Conservation (phyloP, 2,329 filamentous ascomycete species). For the Aureobasidium mangrovei region DNA sequence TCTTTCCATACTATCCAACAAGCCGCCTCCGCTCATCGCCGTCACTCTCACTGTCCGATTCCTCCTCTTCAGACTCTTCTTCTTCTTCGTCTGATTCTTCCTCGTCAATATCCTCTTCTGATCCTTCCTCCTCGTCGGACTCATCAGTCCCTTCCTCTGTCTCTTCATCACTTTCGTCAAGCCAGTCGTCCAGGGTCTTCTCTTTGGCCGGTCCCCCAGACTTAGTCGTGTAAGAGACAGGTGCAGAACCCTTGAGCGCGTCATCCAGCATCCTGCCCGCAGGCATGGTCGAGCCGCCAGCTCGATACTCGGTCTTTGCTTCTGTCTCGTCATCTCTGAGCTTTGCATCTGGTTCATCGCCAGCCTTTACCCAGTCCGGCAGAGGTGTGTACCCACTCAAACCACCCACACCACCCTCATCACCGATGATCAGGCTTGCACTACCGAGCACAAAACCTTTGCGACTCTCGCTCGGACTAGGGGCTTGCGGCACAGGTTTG, state of each 20-base stretch:
- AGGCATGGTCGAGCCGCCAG: conserved; percentile 34
- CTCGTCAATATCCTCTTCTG: conserved; percentile 43
- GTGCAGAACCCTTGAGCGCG: conserved; percentile 37
- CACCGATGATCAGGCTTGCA: conserved; percentile 73
- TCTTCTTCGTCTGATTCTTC: conserved; percentile 45
- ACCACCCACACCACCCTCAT: conserved; percentile 63
- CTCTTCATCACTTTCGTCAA: conserved; percentile 59
- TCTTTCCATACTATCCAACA: conserved; percentile 23
- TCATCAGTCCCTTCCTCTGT: conserved; percentile 43
- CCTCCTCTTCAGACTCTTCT: conserved; percentile 45
- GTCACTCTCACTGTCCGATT: conserved; percentile 29
- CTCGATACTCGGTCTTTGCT: conserved; percentile 28
- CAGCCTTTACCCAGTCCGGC: conserved; percentile 75
- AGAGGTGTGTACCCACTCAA: conserved; percentile 70
- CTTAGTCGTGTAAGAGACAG: conserved; percentile 36
- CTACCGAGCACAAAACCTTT: conserved; percentile 74
- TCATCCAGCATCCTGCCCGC: conserved; percentile 58
- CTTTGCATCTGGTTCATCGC: conserved; percentile 67
- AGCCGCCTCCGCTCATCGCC: conserved; percentile 31
- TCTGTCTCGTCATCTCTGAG: conserved; percentile 54
- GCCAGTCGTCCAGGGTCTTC: conserved; percentile 89
- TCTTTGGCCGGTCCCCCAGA: conserved; percentile 39
- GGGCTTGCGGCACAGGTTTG: conserved; percentile 85
- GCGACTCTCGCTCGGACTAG: conserved; percentile 77
- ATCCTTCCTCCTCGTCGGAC: conserved; percentile 44